Percentiles rank a stretch among this genome's conserved stretches.
Conservation (phyloP, 306 rosid species). For the Trichosanthes cucumerina region DNA sequence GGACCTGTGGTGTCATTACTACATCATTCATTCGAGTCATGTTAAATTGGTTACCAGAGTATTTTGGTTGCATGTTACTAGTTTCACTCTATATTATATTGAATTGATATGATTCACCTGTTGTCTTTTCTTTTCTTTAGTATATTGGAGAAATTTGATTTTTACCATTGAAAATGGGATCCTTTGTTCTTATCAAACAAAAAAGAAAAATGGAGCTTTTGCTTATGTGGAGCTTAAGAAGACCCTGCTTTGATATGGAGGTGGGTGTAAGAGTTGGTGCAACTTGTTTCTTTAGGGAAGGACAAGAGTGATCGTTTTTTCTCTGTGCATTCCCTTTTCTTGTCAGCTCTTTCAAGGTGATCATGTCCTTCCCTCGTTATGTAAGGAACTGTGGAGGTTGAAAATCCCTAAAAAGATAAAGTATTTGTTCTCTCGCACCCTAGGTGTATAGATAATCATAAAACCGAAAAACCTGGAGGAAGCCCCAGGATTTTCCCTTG, state of each 20-base stretch:
- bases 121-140: neutral
- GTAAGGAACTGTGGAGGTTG: neutral
- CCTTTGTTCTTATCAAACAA: neutral
- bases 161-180: neutral
- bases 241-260: too few species aligned
- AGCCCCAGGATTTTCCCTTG: neutral
- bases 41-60: neutral
- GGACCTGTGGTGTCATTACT: neutral
- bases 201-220: too few species aligned
- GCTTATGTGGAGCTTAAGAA: too few species aligned
- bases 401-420: neutral
- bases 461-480: neutral
- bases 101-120: neutral
- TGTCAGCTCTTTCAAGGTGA: neutral
- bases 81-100: neutral
- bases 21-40: neutral
- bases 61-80: neutral
- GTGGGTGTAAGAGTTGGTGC: too few species aligned
- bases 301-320: too few species aligned
- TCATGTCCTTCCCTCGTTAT: neutral
- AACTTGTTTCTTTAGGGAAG: too few species aligned
- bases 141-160: too few species aligned
- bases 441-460: neutral
- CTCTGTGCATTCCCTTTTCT: too few species aligned
- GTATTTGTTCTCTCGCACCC: neutral